Percentiles rank a stretch among this genome's conserved stretches.
Conservation (phyloP, 345 rosid genomes). For the Xanthoceras sorbifolium region DNA sequence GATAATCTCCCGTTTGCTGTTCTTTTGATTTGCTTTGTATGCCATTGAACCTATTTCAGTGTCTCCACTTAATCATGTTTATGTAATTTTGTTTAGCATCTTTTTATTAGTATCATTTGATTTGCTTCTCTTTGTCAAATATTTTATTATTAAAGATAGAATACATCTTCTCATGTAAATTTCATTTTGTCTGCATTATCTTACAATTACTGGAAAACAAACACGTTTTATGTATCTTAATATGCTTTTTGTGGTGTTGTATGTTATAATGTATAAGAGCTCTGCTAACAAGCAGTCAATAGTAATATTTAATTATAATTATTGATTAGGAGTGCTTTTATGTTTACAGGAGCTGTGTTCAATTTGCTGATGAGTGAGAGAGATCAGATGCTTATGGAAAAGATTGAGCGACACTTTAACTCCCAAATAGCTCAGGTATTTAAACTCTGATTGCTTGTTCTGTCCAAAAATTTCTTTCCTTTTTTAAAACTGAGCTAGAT, state of each 20-base stretch:
- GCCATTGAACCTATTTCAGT: background rate
- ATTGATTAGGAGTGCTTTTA: constrained; percentile 10
- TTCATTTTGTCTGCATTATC: background rate
- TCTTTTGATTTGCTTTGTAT: background rate
- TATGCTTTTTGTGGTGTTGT: too few relatives aligned
- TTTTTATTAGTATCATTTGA: background rate
- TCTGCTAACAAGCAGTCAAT: background rate
- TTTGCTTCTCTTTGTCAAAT: background rate
- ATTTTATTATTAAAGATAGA: background rate
- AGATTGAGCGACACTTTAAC: constrained; percentile 71
- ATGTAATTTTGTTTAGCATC: background rate
- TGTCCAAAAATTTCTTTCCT: background rate
- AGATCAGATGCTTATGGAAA: constrained; percentile 60
- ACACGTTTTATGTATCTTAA: too few relatives aligned
- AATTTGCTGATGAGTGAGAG: constrained; percentile 54
- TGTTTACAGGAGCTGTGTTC: constrained; percentile 79
- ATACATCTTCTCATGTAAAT: background rate
- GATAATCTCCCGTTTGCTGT: background rate
- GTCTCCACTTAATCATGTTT: background rate
- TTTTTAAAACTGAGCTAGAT: background rate
- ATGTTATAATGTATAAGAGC: background rate
- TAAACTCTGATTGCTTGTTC: background rate
- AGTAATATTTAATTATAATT: background rate
- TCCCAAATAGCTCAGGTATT: constrained; percentile 54
- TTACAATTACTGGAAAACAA: too few relatives aligned